Conservation (phyloP, 2,329 filamentous ascomycete genomes). For the Fusarium sp. region DNA sequence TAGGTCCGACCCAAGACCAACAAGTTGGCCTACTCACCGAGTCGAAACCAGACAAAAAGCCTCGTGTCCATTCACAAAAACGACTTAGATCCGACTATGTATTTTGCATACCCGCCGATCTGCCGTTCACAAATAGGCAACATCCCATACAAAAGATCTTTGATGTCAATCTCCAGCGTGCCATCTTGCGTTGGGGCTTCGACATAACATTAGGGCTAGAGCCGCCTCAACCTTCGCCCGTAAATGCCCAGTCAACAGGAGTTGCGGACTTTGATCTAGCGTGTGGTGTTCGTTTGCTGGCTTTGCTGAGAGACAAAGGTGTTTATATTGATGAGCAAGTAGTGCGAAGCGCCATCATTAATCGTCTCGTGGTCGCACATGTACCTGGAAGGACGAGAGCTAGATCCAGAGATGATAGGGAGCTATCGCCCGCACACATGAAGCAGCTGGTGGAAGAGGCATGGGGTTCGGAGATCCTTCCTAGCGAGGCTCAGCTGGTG, state of each 20-base stretch:
- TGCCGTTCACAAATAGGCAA: slow-evolving; percentile 56
- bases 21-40: not conserved
- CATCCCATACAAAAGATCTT: slow-evolving; percentile 66
- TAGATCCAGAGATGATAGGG: slow-evolving; percentile 50
- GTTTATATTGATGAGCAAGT: slow-evolving; percentile 53
- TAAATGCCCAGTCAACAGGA: slow-evolving; percentile 17
- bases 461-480: slow-evolving; percentile 53
- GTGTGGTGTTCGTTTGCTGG: slow-evolving; percentile 55
- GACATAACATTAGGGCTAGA: slow-evolving; percentile 52
- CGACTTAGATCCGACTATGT: slow-evolving; percentile 4
- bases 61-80: slow-evolving; percentile 5
- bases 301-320: slow-evolving; percentile 53
- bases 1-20: slow-evolving; percentile 28
- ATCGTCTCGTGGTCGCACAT: slow-evolving; percentile 50
- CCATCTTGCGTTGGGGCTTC: slow-evolving; percentile 63
- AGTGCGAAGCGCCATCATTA: slow-evolving; percentile 48
- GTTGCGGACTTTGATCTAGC: slow-evolving; percentile 52
- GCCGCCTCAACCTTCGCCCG: slow-evolving; percentile 30
- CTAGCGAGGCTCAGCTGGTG: slow-evolving; percentile 40
- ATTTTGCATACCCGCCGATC: slow-evolving; percentile 55
- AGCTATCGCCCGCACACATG: slow-evolving; percentile 50
- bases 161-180: slow-evolving; percentile 54
- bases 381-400: slow-evolving; percentile 49
- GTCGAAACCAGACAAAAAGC: not conserved
- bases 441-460: slow-evolving; percentile 53